Evolutionary conservation across 2,329 filamentous ascomycete genomes (phyloP), one percentile per base, ranked within the genome.

Genomic region (Pestalotiopsis sp.): DNA sequence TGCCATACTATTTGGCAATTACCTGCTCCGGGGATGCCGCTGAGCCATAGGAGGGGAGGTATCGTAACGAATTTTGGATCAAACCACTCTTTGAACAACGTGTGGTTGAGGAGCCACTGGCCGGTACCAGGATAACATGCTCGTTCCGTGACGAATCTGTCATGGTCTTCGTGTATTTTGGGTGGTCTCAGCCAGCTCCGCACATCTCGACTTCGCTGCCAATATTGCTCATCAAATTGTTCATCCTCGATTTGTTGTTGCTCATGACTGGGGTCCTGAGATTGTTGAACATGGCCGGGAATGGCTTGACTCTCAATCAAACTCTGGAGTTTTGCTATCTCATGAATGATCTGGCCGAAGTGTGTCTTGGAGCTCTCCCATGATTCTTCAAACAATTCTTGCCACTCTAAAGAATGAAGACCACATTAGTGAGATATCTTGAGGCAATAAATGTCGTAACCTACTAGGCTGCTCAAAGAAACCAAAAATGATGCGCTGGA

Each of bases 11-110:
- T 23, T n/a, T 12, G 27, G 17, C 12, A 38, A 65, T 71, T 71
- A 77, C 76, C 76, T 69, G 76, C 74, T 23, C 76, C 76, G 20
- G 75, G 75, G 17, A 76, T 76, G 17, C 74, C 74, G 45, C 67
- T 72, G 3, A 76, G 49, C 74, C 74, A 76, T 1, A 76, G 61
- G n/a, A 75, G 56, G 12, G 74, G 70, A 31, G 70, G 70, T 45
- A 69, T 68, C n/a, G 68, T 64, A 6, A 67, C 68, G 25, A 64
- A 70, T 56, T 52, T 65, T 11, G 71, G 69, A 17, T 74, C 64
- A 45, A 73, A 68, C 74, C 74, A 75, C 20, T 70, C 66, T 68
- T 72, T 58, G 27, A 75, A 69, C 2, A 45, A 23, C 13, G 40
- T 5, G 56, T 58, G 65, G n/a, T 72, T 60, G 4, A 75, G 49